Evolutionary conservation across 2,329 filamentous ascomycete species (phyloP).

Genomic region (Thelonectria blattea): DNA sequence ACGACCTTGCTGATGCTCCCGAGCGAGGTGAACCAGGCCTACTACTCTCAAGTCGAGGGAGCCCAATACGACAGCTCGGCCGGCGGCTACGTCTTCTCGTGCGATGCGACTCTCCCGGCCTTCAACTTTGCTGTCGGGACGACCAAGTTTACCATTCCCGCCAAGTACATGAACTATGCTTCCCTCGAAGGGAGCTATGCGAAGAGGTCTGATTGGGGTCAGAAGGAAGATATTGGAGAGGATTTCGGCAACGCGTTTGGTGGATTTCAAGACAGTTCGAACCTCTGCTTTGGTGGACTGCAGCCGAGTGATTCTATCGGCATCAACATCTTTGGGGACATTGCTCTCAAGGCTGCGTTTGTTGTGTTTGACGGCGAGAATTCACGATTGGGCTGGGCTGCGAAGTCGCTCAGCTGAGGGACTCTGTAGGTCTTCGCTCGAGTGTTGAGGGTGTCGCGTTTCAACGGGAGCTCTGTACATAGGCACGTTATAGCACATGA

Average conservation of each 20-base stretch:
- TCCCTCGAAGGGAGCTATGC: slow-evolving; percentile 38
- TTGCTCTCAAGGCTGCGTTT: slow-evolving; percentile 66
- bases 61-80: slow-evolving; percentile 47
- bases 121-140: slow-evolving; percentile 62
- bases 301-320: slow-evolving; percentile 56
- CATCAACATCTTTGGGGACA: slow-evolving; percentile 67
- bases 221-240: neutral
- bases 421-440: neutral
- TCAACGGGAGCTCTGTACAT: neutral
- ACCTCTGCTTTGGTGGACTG: slow-evolving; percentile 68
- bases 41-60: slow-evolving; percentile 54
- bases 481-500: neutral
- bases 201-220: neutral
- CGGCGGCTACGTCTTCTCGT: slow-evolving; percentile 57
- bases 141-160: slow-evolving; percentile 63
- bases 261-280: neutral
- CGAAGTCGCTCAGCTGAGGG: slow-evolving; percentile 15
- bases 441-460: neutral
- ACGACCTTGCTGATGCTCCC: slow-evolving; percentile 70
- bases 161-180: slow-evolving; percentile 60
- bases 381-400: slow-evolving; percentile 32
- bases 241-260: neutral
- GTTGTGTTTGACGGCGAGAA: slow-evolving; percentile 58
- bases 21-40: slow-evolving; percentile 54
- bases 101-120: slow-evolving; percentile 52